These are phyloP conservation scores for Hyphopichia pseudoburtonii DNA, from an alignment of 1,139 yeast species.

Conservation along the genomic window DNA sequence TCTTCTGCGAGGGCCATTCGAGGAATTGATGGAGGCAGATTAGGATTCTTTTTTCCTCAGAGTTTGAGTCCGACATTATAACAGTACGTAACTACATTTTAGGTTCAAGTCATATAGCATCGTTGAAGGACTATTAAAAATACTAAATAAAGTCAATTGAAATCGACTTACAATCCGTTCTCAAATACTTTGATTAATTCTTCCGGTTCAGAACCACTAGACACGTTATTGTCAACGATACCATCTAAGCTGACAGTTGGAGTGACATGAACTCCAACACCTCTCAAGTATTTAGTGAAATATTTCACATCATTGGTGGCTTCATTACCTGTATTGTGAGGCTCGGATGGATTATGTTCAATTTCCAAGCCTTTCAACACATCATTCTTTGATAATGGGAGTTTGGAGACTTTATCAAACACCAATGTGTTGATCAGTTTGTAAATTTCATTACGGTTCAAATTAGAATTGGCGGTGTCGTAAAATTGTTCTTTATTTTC, in stretches of 20 bases:
- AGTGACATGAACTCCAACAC: conserved; percentile 77
- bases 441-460: conserved; percentile 59
- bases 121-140: too few species aligned
- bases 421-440: conserved; percentile 56
- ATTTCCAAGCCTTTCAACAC: conserved; percentile 36
- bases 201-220: conserved; percentile 38
- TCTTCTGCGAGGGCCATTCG: too few species aligned
- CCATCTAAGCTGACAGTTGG: conserved; percentile 84
- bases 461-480: conserved; percentile 58
- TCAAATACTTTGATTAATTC: conserved; percentile 32
- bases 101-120: too few species aligned
- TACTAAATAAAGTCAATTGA: too few species aligned
- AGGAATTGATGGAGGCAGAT: too few species aligned
- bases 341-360: conserved; percentile 19
- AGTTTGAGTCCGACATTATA: too few species aligned
- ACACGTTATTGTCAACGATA: conserved; percentile 39
- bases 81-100: too few species aligned
- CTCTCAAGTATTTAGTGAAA: conserved; percentile 71
- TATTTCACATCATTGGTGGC: conserved; percentile 66
- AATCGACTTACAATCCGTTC: conserved; percentile 1
- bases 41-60: too few species aligned
- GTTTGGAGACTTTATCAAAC: conserved; percentile 25
- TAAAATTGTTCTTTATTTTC: conserved; percentile 53
- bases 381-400: conserved; percentile 37
- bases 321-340: conserved; percentile 57